Evolutionary conservation across 176 grass and related monocot species (phyloP).

Genomic region (Tillandsia fasciculata): DNA sequence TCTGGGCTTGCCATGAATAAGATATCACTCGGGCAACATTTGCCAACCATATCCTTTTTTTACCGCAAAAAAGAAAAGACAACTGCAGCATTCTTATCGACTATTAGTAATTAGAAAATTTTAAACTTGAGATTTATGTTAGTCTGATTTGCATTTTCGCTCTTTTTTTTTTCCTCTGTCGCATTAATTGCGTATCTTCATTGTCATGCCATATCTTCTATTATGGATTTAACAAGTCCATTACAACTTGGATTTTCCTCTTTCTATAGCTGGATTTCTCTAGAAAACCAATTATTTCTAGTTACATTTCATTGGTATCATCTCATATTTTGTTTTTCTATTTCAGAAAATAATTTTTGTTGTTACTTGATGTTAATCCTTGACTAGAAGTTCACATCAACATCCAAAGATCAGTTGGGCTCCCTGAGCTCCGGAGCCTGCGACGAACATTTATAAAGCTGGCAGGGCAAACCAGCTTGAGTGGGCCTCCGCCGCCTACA

Average conservation of each 20-base stretch:
- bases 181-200: too few species aligned
- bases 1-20: constrained; percentile 55
- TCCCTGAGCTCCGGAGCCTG: constrained; percentile 78
- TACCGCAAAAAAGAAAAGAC: not conserved
- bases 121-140: too few species aligned
- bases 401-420: constrained; percentile 56
- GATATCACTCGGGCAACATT: constrained; percentile 49
- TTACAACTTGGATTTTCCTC: too few species aligned
- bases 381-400: constrained; percentile 63
- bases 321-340: not conserved
- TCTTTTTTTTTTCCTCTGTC: too few species aligned
- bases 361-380: constrained; percentile 13
- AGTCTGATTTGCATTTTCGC: too few species aligned
- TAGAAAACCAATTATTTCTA: too few species aligned
- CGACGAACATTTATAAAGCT: constrained; percentile 82
- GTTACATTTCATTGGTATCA: too few species aligned
- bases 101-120: too few species aligned
- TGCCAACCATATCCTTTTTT: constrained; percentile 87
- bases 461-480: constrained; percentile 73
- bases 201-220: too few species aligned
- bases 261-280: too few species aligned
- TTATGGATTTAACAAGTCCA: too few species aligned
- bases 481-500: constrained; percentile 66
- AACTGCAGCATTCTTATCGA: too few species aligned
- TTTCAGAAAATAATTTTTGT: not conserved